Percentiles rank a stretch among this genome's conserved stretches.
These are phyloP conservation scores for Ochromonadaceae sp. DNA, from an alignment of 352 stramenopile species.

Conservation along the genomic window DNA sequence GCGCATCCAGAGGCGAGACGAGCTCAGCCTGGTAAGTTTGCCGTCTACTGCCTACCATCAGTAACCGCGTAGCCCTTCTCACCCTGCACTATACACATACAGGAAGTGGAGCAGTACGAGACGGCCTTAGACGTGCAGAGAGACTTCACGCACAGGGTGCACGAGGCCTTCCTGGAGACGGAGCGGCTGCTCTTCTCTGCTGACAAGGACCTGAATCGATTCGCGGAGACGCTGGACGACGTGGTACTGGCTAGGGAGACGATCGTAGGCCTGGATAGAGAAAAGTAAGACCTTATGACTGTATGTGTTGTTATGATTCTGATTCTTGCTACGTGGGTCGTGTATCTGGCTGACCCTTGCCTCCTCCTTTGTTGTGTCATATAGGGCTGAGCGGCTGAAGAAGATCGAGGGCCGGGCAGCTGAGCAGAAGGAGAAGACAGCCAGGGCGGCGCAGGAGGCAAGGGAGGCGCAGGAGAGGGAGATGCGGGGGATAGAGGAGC, in stretches of 20 bases:
- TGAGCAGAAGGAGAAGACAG: background rate
- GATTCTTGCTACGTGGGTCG: background rate
- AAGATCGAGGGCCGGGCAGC: background rate
- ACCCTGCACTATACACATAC: background rate
- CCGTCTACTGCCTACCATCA: background rate
- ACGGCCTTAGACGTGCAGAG: background rate
- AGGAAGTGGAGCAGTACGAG: background rate
- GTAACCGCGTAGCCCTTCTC: too few species aligned
- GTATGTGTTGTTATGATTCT: too few species aligned
- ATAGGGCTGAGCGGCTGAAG: background rate
- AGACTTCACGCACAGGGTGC: background rate
- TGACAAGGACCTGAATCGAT: background rate
- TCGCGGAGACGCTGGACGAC: background rate
- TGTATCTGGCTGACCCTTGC: background rate
- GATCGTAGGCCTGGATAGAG: constrained; percentile 5
- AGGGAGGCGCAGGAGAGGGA: background rate
- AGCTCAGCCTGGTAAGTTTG: background rate
- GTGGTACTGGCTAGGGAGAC: background rate
- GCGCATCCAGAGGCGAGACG: background rate
- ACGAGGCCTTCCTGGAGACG: background rate
- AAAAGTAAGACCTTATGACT: constrained; percentile 18
- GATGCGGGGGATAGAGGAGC: background rate
- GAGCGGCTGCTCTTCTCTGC: background rate
- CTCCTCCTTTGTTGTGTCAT: too few species aligned
- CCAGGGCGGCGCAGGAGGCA: background rate